Conservation (phyloP, 2,329 filamentous ascomycete genomes). For the Monosporascus sp. region DNA sequence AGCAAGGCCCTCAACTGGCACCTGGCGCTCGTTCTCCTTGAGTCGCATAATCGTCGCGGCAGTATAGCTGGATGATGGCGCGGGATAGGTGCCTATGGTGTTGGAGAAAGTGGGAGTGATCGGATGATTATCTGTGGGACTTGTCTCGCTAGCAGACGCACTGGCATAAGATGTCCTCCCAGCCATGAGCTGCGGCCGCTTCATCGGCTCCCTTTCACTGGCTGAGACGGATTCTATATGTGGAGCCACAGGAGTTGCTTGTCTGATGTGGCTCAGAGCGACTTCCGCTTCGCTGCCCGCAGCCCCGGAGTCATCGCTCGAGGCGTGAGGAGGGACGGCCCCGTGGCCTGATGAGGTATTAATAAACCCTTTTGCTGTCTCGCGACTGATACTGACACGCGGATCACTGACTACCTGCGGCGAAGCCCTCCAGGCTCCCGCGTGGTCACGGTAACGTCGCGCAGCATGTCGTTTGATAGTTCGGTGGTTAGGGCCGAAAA, state of each 20-base stretch:
- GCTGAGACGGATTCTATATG: slow-evolving; percentile 23
- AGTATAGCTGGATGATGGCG: slow-evolving; percentile 28
- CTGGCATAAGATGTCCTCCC: slow-evolving; percentile 31
- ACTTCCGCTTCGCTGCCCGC: slow-evolving; percentile 37
- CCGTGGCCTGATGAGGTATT: slow-evolving; percentile 15
- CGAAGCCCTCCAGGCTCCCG: slow-evolving; percentile 39
- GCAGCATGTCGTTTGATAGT: slow-evolving; percentile 34
- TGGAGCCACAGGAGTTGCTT: slow-evolving; percentile 28
- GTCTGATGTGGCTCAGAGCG: slow-evolving; percentile 37
- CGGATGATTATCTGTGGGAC: slow-evolving; percentile 19
- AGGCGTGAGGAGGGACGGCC: slow-evolving; percentile 16
- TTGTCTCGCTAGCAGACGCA: slow-evolving; percentile 20
- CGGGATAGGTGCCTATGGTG: slow-evolving; percentile 18
- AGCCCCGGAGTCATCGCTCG: slow-evolving; percentile 24
- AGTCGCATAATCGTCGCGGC: slow-evolving; percentile 27
- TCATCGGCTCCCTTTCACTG: slow-evolving; percentile 17
- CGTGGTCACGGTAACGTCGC: slow-evolving; percentile 38
- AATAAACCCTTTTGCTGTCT: slow-evolving; percentile 32
- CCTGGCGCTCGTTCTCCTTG: slow-evolving; percentile 21
- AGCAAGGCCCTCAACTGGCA: slow-evolving; percentile 21
- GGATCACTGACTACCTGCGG: slow-evolving; percentile 33
- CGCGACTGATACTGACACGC: slow-evolving; percentile 35
- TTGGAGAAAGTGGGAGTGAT: slow-evolving; percentile 26
- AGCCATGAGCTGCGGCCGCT: slow-evolving; percentile 24
- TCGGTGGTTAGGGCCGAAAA: slow-evolving; percentile 31